Base-by-base conservation (phyloP, 2,329 filamentous ascomycete species). In the Fusarium sp. region DNA sequence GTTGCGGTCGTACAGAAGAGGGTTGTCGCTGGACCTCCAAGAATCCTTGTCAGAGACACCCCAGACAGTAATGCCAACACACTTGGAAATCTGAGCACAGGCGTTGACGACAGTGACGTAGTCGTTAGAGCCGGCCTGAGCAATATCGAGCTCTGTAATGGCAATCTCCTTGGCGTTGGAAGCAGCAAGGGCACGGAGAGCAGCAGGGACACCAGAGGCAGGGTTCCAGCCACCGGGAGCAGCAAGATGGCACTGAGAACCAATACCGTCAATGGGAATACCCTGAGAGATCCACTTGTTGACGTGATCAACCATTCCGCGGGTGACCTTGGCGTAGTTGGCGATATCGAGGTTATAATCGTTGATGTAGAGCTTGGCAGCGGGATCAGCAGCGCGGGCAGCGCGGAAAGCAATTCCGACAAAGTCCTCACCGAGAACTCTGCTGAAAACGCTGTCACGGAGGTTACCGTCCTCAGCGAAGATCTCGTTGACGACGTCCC, bases 331-430 rank as follows among this genome's bases (percentile, higher is more conserved):
- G 66, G 84, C 80, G 71, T 85, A 84, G 67, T 71, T 83, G 18
- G 88, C 83, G 41, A 77, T 81, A 78, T 91, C 90, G 51, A 91
- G 84, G 80, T 91, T 91, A 79, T 84, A 87, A 76, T 93, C 90
- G 78, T 93, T 94, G 80, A 93, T 91, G 81, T 91, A 94, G 37
- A 93, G 82, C 78, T 90, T 90, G 4, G 88, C 89, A 56, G 78
- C 72, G 4, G 90, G 89, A 75, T 93, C 91, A 63, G 88, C 90
- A 11, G 82, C 82, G 50, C 86, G 85, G 20, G 91, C 91, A 13
- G 90, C 87, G 51, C 86, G 82, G 80, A 93, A 93, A 35, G 90
- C 90, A 71, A 91, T 90, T 21, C 82, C 81, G 52, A 93, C 87
- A 73, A 90, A 92, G 76, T 86, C 85, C 79, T 92, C 89, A 42